Evolutionary conservation across 129 eudicot species (phyloP).

Genomic region (Cynara cardunculus): DNA sequence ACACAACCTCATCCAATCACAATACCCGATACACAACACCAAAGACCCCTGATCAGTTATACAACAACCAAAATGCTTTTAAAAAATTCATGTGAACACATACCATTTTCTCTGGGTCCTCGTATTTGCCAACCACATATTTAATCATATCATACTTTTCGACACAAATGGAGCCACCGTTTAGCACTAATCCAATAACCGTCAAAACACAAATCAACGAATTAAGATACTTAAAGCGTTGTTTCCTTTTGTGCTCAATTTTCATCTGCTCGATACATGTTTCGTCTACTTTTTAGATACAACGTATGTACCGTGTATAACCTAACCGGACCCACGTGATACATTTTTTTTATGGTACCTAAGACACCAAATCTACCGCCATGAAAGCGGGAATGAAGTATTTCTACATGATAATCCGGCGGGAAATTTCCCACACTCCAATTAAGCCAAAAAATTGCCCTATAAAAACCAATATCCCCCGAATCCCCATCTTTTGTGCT

Average conservation of each 20-base stretch:
- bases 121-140: neutral
- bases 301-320: neutral
- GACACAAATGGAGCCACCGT: neutral
- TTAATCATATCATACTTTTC: neutral
- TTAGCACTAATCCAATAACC: neutral
- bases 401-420: slow-evolving; percentile 22
- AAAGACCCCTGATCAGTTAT: neutral
- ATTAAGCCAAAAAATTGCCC: neutral
- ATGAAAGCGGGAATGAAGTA: slow-evolving; percentile 33
- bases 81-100: neutral
- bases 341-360: no score
- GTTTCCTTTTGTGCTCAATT: neutral
- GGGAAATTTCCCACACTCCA: slow-evolving; percentile 35
- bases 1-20: neutral
- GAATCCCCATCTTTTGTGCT: neutral
- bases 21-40: neutral
- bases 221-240: neutral
- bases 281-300: neutral
- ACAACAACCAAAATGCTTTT: neutral
- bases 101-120: neutral
- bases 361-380: neutral
- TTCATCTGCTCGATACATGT: no score
- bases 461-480: neutral
- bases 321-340: neutral
- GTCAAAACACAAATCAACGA: neutral